Evolutionary conservation across 1,139 yeast species (phyloP).

Genomic region (Candida anutae): DNA sequence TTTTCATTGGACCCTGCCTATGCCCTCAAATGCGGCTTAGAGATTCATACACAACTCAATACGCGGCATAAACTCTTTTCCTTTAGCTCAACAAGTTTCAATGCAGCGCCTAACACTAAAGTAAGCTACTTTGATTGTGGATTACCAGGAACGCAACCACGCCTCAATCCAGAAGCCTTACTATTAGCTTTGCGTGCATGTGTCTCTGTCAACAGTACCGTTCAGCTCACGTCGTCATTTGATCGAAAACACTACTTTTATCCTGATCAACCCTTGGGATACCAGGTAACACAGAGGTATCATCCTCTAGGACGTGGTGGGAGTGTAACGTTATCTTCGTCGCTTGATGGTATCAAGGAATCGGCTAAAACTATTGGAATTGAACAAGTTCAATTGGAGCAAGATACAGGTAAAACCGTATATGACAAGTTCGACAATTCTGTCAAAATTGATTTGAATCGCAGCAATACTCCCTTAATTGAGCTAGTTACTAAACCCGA

Average conservation of each 20-base stretch:
- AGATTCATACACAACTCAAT: slow-evolving; percentile 83
- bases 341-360: slow-evolving; percentile 47
- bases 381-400: slow-evolving; percentile 81
- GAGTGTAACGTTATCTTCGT: slow-evolving; percentile 33
- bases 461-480: slow-evolving; percentile 80
- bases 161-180: slow-evolving; percentile 68
- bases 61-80: slow-evolving; percentile 75
- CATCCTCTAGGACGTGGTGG: slow-evolving; percentile 76
- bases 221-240: slow-evolving; percentile 55
- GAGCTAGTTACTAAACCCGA: slow-evolving; percentile 93
- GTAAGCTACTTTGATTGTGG: slow-evolving; percentile 80
- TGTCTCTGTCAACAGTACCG: slow-evolving; percentile 54
- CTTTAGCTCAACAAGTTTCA: slow-evolving; percentile 40
- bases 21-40: slow-evolving; percentile 76
- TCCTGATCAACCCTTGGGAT: slow-evolving; percentile 94
- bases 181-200: slow-evolving; percentile 68
- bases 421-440: slow-evolving; percentile 39
- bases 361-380: slow-evolving; percentile 40
- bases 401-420: slow-evolving; percentile 76
- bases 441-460: slow-evolving; percentile 65
- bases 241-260: slow-evolving; percentile 95
- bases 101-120: slow-evolving; percentile 56
- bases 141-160: slow-evolving; percentile 91
- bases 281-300: slow-evolving; percentile 88
- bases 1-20: slow-evolving; percentile 13